Percentiles rank a stretch among this genome's conserved stretches.
Conservation (phyloP, 768 basidiomycete genomes). For the Lenzites betulinus region DNA sequence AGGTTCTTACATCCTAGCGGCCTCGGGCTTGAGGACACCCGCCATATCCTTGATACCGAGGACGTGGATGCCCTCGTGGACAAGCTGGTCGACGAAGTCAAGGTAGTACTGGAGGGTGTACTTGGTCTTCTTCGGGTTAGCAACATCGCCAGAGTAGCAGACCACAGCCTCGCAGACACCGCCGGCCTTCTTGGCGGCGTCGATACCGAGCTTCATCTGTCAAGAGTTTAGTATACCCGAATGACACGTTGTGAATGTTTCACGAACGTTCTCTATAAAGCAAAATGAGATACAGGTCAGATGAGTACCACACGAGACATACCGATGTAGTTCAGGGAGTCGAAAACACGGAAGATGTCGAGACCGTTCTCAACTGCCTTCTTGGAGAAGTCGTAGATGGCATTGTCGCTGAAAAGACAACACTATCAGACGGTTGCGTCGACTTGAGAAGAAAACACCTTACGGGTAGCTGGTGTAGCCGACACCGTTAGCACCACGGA, state of each 20-base stretch:
- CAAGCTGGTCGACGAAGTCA: slow-evolving; percentile 91
- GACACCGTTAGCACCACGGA: slow-evolving; percentile 98
- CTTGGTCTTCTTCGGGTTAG: slow-evolving; percentile 91
- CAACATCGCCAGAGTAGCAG: slow-evolving; percentile 98
- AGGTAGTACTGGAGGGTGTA: slow-evolving; percentile 98
- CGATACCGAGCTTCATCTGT: slow-evolving; percentile 96
- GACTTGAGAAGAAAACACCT: slow-evolving; percentile 33
- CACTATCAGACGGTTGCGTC: background rate
- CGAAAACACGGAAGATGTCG: slow-evolving; percentile 99
- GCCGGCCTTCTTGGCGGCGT: slow-evolving; percentile 99
- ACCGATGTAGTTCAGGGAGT: slow-evolving; percentile 99
- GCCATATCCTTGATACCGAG: slow-evolving; percentile 99
- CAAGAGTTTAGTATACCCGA: slow-evolving; percentile 11
- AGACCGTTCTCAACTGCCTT: slow-evolving; percentile 99
- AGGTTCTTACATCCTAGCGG: slow-evolving; percentile 76
- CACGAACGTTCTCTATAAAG: slow-evolving; percentile 66
- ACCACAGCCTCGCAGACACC: slow-evolving; percentile 97
- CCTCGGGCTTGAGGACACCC: slow-evolving; percentile 91
- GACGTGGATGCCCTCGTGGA: slow-evolving; percentile 93
- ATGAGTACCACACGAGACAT: slow-evolving; percentile 30
- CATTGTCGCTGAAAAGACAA: slow-evolving; percentile 72
- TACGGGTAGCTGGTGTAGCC: slow-evolving; percentile 98
- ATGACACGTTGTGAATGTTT: background rate
- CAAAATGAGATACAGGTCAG: background rate
- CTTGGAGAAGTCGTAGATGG: slow-evolving; percentile 99